phyloP scores from a whole-genome alignment of 1,139 yeast genomes.

The Citeromyces hawaiiensis region DNA sequence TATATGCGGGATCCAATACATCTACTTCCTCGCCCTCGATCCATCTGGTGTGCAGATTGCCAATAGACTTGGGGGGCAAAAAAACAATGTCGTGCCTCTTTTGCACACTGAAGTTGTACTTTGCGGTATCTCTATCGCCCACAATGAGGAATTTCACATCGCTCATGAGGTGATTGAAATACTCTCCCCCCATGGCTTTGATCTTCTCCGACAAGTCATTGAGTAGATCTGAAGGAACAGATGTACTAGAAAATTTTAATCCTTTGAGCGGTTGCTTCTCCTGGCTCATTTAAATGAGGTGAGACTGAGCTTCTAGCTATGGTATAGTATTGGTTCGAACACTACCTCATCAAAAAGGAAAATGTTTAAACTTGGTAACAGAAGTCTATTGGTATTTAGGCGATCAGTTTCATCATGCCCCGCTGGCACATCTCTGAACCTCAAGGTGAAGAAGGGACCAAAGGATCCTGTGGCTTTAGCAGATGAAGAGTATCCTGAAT shows the following conservation, averaged over 20 bases:
- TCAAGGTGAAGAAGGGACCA: conserved; percentile 67
- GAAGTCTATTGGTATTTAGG: not conserved
- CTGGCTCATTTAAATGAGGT: not conserved
- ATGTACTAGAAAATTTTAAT: conserved; percentile 20
- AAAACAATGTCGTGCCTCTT: conserved; percentile 48
- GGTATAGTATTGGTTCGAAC: not conserved
- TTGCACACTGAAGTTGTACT: conserved; percentile 50
- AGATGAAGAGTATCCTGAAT: conserved; percentile 82
- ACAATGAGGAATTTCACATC: conserved; percentile 59
- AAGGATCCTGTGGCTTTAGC: conserved; percentile 84
- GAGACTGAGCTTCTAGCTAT: no score
- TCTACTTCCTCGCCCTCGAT: conserved; percentile 28
- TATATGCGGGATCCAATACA: conserved; percentile 9
- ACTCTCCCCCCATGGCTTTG: conserved; percentile 48
- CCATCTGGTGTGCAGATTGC: conserved; percentile 38
- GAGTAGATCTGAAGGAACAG: conserved; percentile 16
- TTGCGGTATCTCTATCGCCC: conserved; percentile 53
- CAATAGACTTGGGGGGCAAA: conserved; percentile 32
- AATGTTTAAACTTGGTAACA: not conserved
- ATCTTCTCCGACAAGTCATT: conserved; percentile 23
- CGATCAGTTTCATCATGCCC: conserved; percentile 16
- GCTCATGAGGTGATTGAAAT: conserved; percentile 47
- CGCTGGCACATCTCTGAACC: conserved; percentile 73
- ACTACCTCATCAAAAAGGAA: not conserved
- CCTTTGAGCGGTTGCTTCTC: conserved; percentile 5